Conservation (phyloP, 345 rosid genomes). For the Populus davidiana region DNA sequence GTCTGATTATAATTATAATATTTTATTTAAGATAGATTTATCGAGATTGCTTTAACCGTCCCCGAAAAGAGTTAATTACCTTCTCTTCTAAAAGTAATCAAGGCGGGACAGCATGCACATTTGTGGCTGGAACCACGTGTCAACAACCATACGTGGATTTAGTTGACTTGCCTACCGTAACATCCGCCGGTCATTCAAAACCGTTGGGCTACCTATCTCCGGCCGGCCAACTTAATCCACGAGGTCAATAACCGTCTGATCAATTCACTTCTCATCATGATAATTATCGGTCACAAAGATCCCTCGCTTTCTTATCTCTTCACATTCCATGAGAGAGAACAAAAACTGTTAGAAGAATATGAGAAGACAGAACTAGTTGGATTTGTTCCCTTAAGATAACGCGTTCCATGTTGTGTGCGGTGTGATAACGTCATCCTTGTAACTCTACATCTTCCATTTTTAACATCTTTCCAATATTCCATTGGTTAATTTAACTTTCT, state of each 20-base stretch:
- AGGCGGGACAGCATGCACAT: too few relatives aligned
- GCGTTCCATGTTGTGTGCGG: not conserved
- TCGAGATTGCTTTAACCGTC: too few relatives aligned
- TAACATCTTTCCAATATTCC: not conserved
- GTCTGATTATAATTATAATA: too few relatives aligned
- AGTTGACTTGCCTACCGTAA: constrained; percentile 12
- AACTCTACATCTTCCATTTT: not conserved
- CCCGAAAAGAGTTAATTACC: too few relatives aligned
- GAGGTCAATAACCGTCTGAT: not conserved
- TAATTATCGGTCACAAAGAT: not conserved
- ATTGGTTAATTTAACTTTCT: not conserved
- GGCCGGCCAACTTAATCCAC: not conserved
- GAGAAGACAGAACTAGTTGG: too few relatives aligned
- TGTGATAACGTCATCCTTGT: not conserved
- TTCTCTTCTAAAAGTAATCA: too few relatives aligned
- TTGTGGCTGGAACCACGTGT: constrained; percentile 23
- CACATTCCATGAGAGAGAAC: not conserved
- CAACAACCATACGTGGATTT: not conserved
- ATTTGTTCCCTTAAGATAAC: not conserved
- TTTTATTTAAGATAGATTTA: too few relatives aligned
- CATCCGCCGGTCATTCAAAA: not conserved
- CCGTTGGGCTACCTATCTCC: too few relatives aligned
- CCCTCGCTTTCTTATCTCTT: not conserved
- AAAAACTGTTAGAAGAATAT: too few relatives aligned
- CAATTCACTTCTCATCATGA: not conserved